These are phyloP conservation scores for Hortiboletus rubellus DNA, from an alignment of 1,284 basidiomycete genomes.

Conservation along the genomic window DNA sequence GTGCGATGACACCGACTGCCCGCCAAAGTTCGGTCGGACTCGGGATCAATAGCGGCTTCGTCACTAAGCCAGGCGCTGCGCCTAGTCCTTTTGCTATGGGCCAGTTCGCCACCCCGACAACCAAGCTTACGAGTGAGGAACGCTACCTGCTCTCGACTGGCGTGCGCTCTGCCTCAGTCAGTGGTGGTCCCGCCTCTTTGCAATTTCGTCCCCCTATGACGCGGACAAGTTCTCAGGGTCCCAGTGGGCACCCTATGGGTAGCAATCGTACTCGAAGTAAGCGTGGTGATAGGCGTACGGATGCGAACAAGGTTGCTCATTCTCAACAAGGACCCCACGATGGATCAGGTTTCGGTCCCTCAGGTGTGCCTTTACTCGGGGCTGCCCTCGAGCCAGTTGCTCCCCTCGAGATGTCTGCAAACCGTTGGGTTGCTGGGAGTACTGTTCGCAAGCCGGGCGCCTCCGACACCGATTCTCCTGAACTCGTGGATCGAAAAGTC, in stretches of 20 bases:
- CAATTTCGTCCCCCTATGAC: conserved; percentile 59
- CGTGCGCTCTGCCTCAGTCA: conserved; percentile 47
- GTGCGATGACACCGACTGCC: conserved; percentile 41
- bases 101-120: conserved; percentile 61
- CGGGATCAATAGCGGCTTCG: conserved; percentile 43
- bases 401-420: conserved; percentile 76
- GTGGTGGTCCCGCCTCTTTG: conserved; percentile 43
- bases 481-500: conserved; percentile 91
- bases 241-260: conserved; percentile 47
- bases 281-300: conserved; percentile 63
- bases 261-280: conserved; percentile 69
- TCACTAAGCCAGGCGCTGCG: conserved; percentile 43
- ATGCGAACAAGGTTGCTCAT: conserved; percentile 43
- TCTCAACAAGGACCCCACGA: conserved; percentile 31
- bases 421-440: conserved; percentile 73
- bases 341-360: conserved; percentile 29
- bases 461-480: conserved; percentile 68
- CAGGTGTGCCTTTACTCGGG: conserved; percentile 14
- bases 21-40: conserved; percentile 60
- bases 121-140: conserved; percentile 71
- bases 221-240: conserved; percentile 76
- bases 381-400: conserved; percentile 60
- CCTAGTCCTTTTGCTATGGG: conserved; percentile 66
- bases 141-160: conserved; percentile 56
- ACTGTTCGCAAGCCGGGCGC: conserved; percentile 23